phyloP scores from a whole-genome alignment of 768 basidiomycete genomes.

The Leccinum uliginosum region DNA sequence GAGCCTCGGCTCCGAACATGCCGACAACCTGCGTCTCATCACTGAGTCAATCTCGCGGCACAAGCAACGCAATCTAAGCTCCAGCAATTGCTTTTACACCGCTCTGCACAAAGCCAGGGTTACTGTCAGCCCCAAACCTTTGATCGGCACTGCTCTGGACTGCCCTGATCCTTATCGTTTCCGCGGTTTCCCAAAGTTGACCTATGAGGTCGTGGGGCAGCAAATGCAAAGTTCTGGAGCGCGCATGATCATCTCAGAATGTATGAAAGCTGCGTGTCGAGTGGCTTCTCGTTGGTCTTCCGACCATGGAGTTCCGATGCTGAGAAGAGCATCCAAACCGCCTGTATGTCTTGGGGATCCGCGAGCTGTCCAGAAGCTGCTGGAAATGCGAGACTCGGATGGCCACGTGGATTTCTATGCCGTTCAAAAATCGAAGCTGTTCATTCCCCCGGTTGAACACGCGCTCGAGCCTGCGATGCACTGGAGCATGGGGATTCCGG shows the following conservation, averaged over 20 bases:
- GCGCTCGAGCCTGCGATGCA: constrained; percentile 58
- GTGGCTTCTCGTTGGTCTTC: constrained; percentile 68
- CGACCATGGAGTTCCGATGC: constrained; percentile 55
- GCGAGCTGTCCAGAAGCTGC: constrained; percentile 38
- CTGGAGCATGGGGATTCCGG: constrained; percentile 61
- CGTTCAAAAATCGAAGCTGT: constrained; percentile 31
- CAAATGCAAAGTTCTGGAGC: constrained; percentile 36
- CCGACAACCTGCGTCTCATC: constrained; percentile 31
- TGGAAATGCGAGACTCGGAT: constrained; percentile 43
- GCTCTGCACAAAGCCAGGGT: constrained; percentile 27
- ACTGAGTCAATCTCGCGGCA: constrained; percentile 26
- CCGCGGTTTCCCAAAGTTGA: constrained; percentile 48
- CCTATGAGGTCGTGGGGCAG: constrained; percentile 39
- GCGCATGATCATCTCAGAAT: constrained; percentile 63
- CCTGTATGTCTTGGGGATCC: constrained; percentile 29
- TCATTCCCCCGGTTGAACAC: constrained; percentile 38
- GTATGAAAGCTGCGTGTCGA: constrained; percentile 77
- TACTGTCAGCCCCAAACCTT: constrained; percentile 25
- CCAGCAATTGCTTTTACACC: constrained; percentile 24
- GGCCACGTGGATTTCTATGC: constrained; percentile 41
- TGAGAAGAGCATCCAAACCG: constrained; percentile 51
- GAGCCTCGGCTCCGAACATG: constrained; percentile 15
- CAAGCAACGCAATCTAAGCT: constrained; percentile 19
- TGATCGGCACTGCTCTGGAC: constrained; percentile 28
- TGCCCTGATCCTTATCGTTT: constrained; percentile 29